phyloP scores from a whole-genome alignment of 306 rosid species.

The Pachyrhizus erosus region DNA sequence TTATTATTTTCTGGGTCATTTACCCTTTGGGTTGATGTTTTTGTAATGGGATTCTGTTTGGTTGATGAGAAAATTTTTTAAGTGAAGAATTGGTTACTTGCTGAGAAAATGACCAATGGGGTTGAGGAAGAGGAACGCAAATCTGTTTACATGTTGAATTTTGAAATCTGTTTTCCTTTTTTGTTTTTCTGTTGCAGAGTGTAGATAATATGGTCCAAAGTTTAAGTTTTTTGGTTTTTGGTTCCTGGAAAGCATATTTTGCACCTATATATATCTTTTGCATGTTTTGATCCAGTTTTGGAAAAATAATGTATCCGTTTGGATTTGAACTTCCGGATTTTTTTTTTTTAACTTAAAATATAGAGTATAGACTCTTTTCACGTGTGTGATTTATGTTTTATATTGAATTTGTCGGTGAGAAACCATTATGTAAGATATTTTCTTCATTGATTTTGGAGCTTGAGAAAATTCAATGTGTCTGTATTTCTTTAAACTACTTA shows the following conservation, averaged over 20 bases:
- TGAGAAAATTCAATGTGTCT: conserved; percentile 27
- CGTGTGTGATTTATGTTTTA: not conserved
- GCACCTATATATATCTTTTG: not conserved
- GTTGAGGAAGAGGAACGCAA: not conserved
- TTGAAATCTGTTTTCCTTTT: not conserved
- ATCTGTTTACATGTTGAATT: conserved; percentile 29
- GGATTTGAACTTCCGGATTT: not conserved
- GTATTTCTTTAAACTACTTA: not conserved
- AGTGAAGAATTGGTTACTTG: not conserved
- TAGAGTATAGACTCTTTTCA: not conserved
- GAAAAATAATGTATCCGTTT: conserved; percentile 7
- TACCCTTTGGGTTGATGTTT: conserved; percentile 15
- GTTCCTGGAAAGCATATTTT: conserved; percentile 11
- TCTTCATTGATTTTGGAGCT: not conserved
- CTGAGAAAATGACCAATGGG: conserved; percentile 14
- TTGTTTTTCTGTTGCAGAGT: not conserved
- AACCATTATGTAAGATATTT: not conserved
- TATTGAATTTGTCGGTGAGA: conserved; percentile 26
- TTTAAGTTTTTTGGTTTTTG: not conserved
- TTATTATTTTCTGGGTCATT: conserved; percentile 1
- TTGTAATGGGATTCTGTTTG: conserved; percentile 37
- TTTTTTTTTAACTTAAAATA: not conserved
- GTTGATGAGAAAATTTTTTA: conserved; percentile 9
- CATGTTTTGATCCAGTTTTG: conserved; percentile 42
- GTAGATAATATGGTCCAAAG: conserved; percentile 17